Evolutionary conservation across 805 yeast genomes (phyloP), one percentile per base, ranked within the genome.

Genomic region (Spathaspora girioi): DNA sequence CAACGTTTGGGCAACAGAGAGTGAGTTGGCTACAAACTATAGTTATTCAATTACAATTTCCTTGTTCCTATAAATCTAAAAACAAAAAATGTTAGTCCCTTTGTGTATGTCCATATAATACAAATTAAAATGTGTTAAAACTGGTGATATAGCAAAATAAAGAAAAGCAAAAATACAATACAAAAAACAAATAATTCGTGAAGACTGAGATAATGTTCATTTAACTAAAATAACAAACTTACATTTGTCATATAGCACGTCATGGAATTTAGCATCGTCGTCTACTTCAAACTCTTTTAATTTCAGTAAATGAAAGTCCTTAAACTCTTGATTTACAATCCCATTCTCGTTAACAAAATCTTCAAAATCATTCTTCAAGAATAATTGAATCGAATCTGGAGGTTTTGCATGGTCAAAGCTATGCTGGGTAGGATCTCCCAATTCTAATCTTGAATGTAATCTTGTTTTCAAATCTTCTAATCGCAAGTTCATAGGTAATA

Each of bases 381-480:
- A 76, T 47, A 76, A 58, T 47, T 61, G 69, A 45, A 75, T 68
- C 15, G 54, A 54, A 17, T 45, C 40, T 35, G 52, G 54, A n/a
- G 45, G 6, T 32, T 44, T 46, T 10, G 46, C 15, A n/a, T 56
- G 54, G 31, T 55, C 55, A 12, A 58, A 53, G 32, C 43, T 47
- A 38, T 50, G 53, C 17, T 51, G 54, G 4, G 45, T 31, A 31
- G 45, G 44, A 9, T 65, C 64, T 45, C 76, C 79, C 49, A 83
- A 73, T 43, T 60, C 63, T 45, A 73, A 63, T 52, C 88, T 66
- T 50, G 80, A 79, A 46, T 69, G 68, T 49, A 84, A 75, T 60
- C 82, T 83, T 27, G 69, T 63, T 55, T 77, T 76, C 52, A 84
- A 61, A 51, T 81, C 86, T 32, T 67, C 70, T 44, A 80, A 64